Evolutionary conservation across 177 flowering plant genomes (phyloP), one percentile per base, ranked within the genome.

Genomic region (Tripterygium wilfordii): DNA sequence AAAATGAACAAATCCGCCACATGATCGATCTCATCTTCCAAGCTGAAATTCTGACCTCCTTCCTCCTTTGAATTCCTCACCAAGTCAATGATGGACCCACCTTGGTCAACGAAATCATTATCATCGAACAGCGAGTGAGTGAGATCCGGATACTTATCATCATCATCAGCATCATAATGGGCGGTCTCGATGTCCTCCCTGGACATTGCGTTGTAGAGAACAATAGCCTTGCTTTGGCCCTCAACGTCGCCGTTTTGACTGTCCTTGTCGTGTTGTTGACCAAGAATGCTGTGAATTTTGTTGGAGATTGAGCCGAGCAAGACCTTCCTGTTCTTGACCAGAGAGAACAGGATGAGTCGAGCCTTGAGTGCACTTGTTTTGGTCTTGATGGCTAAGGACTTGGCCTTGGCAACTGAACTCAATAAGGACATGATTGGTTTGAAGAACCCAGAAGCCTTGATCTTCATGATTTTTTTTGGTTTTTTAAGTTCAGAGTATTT

Each of bases 11-110:
- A 56, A 48, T 84, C 92, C 0, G 92, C 96, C 2, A 76, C 87
- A 1, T 78, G 67, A 37, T 87, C 88, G 10, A 87, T 84, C 77
- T 87, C 85, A 15, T 79, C 80, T 54, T 87, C 96, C 35, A 83
- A 69, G 10, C 45, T 69, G 62, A 79, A 84, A 28, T 71, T 57
- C n/a, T n/a, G n/a, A n/a, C n/a, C 30, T 42, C 45, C 45, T 2
- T 42, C 29, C 29, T 42, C 45, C 30, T 42, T 42, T 15, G 28
- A 42, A 25, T 42, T 42, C 45, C 24, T 42, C 17, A 42, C 45
- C 45, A 42, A n/a, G 18, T 42, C 45, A 13, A 42, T 42, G 45
- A 42, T 25, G 30, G 45, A 42, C 1, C 45, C 45, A 5, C 30
- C 45, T 3, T 28, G 45, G 10, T 42, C 45, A 23, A 23, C 30